Evolutionary conservation across 805 yeast genomes (phyloP), one percentile per base, ranked within the genome.

Genomic region (Maudiozyma turicensis): DNA sequence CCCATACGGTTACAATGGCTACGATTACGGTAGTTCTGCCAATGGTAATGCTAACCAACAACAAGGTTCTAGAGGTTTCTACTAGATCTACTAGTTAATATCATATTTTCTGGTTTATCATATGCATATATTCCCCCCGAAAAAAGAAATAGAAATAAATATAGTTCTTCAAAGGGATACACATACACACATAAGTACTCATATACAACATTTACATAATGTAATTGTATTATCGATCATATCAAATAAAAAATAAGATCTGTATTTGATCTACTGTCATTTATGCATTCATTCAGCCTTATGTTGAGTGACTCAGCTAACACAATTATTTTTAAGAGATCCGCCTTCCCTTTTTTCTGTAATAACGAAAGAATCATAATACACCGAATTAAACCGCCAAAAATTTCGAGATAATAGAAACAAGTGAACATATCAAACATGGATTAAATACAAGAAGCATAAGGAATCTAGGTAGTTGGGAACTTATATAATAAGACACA

Each of bases 11-110:
- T 61, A 59, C 54, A 56, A 54, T 40, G 64, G 64, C 49, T 60
- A 61, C 49, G 66, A 62, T 48, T 61, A 58, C 54, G 48, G 43
- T 15, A 38, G 29, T 14, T 15, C 40, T 20, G 15, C 26, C 30
- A 38, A 14, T 38, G 29, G 29, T 40, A 29, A 29, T 15, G 26
- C 20, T 10, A 15, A 42, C 59, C 37, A 59, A 65, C 42, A 39
- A 44, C 64, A 61, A 47, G 58, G 58, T 48, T 58, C 67, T 35
- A 60, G 66, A 53, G 68, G 68, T 20, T 64, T 60, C 52, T 64
- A 64, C 50, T 64, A 51, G 52, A 20, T 38, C 10, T 9, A 35
- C 8, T 6, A 33, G 26, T 20, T 20, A 20, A 20, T 20, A 20
- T 20, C 4, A 20, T 20, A 20, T 20, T 20, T 20, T 20, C 26